Percentiles rank a stretch among this genome's conserved stretches.
These are phyloP conservation scores for Escallonia rubra DNA, from an alignment of 129 eudicot genomes.

Conservation along the genomic window DNA sequence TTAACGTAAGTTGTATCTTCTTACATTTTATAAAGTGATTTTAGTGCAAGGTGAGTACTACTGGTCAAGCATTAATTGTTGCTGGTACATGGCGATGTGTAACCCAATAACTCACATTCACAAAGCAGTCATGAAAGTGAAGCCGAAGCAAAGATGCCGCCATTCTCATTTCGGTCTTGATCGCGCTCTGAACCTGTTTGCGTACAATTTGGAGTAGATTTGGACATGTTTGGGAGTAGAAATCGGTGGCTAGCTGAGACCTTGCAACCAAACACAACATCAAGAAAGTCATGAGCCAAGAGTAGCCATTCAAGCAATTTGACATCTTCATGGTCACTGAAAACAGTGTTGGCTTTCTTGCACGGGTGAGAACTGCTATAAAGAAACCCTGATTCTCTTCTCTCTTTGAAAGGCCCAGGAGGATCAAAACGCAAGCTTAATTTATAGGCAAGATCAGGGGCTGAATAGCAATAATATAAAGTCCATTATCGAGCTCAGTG, in stretches of 20 bases:
- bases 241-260: constrained; percentile 42
- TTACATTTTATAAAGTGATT: no score
- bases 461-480: not conserved
- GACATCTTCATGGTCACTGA: constrained; percentile 18
- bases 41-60: no score
- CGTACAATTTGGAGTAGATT: constrained; percentile 36
- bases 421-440: constrained; percentile 2
- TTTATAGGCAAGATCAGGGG: constrained; percentile 18
- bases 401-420: not conserved
- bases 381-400: not conserved
- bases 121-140: constrained; percentile 64
- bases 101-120: constrained; percentile 30
- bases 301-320: not conserved
- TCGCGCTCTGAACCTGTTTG: constrained; percentile 34
- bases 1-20: no score
- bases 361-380: not conserved
- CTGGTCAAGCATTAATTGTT: no score
- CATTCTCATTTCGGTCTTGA: constrained; percentile 39
- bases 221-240: constrained; percentile 47
- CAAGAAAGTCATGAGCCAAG: constrained; percentile 8
- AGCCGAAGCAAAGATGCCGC: constrained; percentile 54
- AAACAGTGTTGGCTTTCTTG: not conserved
- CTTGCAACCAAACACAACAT: constrained; percentile 22
- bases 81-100: no score
- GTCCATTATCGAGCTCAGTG: constrained; percentile 1